These are phyloP conservation scores for Juncus inflexus DNA, from an alignment of 176 grass and related monocot species.

Conservation along the genomic window DNA sequence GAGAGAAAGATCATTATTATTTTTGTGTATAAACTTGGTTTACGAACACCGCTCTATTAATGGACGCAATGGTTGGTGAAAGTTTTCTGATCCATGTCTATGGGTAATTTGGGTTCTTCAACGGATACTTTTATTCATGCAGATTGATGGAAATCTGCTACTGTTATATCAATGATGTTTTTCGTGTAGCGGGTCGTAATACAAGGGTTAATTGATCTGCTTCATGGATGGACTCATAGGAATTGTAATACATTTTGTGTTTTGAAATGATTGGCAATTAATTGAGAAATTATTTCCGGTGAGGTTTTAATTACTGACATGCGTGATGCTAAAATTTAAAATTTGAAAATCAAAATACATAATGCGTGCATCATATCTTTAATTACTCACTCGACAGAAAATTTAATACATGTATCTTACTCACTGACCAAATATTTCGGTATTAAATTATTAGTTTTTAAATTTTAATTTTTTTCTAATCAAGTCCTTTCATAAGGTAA, in stretches of 20 bases:
- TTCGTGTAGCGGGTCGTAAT: neutral
- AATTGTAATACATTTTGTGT: neutral
- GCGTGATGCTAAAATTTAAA: neutral
- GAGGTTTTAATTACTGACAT: slow-evolving; percentile 6
- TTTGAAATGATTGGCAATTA: neutral
- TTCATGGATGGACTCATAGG: neutral
- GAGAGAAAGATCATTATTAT: neutral
- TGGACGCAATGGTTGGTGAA: neutral
- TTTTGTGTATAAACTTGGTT: neutral
- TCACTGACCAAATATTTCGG: neutral
- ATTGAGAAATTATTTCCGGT: slow-evolving; percentile 13
- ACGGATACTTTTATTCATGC: slow-evolving; percentile 21
- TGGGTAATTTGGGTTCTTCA: neutral
- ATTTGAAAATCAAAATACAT: no score
- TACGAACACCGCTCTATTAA: neutral
- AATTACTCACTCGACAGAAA: neutral
- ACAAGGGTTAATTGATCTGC: neutral
- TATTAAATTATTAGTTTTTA: neutral
- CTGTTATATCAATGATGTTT: neutral
- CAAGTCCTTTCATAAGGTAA: no score
- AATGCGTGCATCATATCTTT: neutral
- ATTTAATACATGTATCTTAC: neutral
- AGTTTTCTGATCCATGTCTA: neutral
- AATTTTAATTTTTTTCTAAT: neutral
- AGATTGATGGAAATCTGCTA: neutral